These are phyloP conservation scores for Candida gorgasii DNA, from an alignment of 805 yeast species.

Conservation along the genomic window DNA sequence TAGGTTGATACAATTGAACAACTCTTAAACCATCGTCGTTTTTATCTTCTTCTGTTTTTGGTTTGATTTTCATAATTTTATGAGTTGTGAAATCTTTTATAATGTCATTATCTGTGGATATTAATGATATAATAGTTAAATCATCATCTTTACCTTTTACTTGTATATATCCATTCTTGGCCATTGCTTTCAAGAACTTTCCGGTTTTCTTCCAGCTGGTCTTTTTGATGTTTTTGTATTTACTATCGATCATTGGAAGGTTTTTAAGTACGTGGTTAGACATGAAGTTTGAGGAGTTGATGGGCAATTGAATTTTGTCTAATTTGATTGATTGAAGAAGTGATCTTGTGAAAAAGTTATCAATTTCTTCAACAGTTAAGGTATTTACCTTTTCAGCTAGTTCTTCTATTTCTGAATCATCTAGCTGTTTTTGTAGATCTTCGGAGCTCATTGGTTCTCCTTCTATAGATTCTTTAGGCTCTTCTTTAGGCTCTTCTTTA, in stretches of 20 bases:
- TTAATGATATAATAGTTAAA: slow-evolving; percentile 53
- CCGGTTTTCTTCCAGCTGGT: slow-evolving; percentile 89
- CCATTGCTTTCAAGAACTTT: slow-evolving; percentile 84
- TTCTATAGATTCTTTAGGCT: no score
- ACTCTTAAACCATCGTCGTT: slow-evolving; percentile 28
- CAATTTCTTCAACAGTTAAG: slow-evolving; percentile 64
- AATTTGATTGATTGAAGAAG: slow-evolving; percentile 66
- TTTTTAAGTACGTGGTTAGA: slow-evolving; percentile 67
- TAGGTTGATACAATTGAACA: slow-evolving; percentile 58
- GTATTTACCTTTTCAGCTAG: slow-evolving; percentile 13
- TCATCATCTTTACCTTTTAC: slow-evolving; percentile 87
- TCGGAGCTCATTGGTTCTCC: neutral
- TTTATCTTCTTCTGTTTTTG: slow-evolving; percentile 14
- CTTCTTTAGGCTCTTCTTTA: slow-evolving; percentile 14
- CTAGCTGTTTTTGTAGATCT: neutral
- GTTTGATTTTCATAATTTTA: slow-evolving; percentile 27
- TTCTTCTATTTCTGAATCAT: slow-evolving; percentile 14
- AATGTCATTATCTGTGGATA: slow-evolving; percentile 46
- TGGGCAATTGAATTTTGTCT: slow-evolving; percentile 60
- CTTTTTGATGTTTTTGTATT: slow-evolving; percentile 63
- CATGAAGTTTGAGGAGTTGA: slow-evolving; percentile 73
- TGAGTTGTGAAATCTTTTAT: slow-evolving; percentile 68
- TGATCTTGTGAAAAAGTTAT: slow-evolving; percentile 71
- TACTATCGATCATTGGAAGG: slow-evolving; percentile 64
- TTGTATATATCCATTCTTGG: slow-evolving; percentile 66